These are phyloP conservation scores for Phialocephala subalpina DNA, from an alignment of 2,329 filamentous ascomycete genomes.

Conservation along the genomic window DNA sequence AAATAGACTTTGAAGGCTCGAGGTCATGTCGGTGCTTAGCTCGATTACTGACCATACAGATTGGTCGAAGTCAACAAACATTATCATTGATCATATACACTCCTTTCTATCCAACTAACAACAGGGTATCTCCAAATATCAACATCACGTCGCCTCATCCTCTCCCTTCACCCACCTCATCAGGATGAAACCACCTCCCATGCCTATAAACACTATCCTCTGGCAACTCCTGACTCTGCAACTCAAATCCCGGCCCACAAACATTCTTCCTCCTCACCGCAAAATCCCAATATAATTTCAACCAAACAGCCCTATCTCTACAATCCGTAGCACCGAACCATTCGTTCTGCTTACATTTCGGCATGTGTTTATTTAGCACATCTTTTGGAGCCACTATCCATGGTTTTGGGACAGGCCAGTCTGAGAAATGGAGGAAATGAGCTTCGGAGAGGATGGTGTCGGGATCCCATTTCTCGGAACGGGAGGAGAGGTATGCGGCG, in stretches of 20 bases:
- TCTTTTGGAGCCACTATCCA: constrained; percentile 49
- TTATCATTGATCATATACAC: neutral
- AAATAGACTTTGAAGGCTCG: no score
- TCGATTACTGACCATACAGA: no score
- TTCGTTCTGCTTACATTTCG: constrained; percentile 36
- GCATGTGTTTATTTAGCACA: constrained; percentile 42
- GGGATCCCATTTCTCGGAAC: constrained; percentile 59
- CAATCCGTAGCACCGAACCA: constrained; percentile 42
- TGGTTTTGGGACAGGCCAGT: constrained; percentile 68
- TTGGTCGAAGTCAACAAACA: no score
- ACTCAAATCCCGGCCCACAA: constrained; percentile 40
- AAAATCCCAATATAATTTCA: constrained; percentile 39
- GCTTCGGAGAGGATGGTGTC: constrained; percentile 57
- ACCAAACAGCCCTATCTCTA: constrained; percentile 39
- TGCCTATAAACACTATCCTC: constrained; percentile 28
- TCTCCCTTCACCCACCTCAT: constrained; percentile 23
- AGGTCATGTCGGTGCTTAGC: no score
- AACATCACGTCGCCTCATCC: neutral
- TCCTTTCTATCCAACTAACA: neutral
- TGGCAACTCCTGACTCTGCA: constrained; percentile 32
- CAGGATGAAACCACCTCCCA: constrained; percentile 36
- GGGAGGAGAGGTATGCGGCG: constrained; percentile 55
- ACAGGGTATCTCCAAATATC: neutral
- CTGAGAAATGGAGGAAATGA: constrained; percentile 66
- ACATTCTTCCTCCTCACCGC: constrained; percentile 35